These are phyloP conservation scores for Paracoccidioides brasiliensis DNA, from an alignment of 2,329 filamentous ascomycete species.

Conservation along the genomic window DNA sequence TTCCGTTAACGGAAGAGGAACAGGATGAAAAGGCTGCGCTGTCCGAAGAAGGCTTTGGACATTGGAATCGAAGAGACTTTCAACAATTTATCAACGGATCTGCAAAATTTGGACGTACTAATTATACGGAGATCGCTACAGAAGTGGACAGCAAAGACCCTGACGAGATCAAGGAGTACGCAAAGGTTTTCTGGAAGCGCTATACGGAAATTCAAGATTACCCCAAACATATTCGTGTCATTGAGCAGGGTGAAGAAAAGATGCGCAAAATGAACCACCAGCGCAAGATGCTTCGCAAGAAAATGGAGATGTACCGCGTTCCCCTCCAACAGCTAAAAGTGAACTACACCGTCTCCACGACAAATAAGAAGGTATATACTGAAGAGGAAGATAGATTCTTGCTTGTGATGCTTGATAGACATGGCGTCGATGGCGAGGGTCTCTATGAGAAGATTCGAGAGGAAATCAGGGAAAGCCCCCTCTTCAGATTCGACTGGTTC, in stretches of 20 bases:
- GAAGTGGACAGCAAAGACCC: constrained; percentile 86
- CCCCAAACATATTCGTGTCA: constrained; percentile 72
- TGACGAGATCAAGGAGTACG: constrained; percentile 77
- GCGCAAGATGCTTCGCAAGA: constrained; percentile 83
- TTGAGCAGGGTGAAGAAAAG: constrained; percentile 87
- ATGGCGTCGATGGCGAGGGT: constrained; percentile 79
- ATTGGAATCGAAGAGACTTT: constrained; percentile 96
- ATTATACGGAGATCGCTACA: constrained; percentile 70
- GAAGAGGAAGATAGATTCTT: constrained; percentile 96
- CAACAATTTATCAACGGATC: constrained; percentile 96
- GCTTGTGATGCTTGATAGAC: constrained; percentile 81
- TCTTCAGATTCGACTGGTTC: constrained; percentile 99
- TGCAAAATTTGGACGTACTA: constrained; percentile 76
- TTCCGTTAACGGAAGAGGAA: constrained; percentile 78
- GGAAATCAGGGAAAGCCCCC: constrained; percentile 82
- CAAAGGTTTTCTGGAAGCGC: constrained; percentile 91
- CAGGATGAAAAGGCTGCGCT: constrained; percentile 72
- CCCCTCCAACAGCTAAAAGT: constrained; percentile 96
- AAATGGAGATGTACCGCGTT: constrained; percentile 93
- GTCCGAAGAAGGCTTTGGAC: constrained; percentile 71
- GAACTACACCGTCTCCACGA: constrained; percentile 97
- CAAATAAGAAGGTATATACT: constrained; percentile 99
- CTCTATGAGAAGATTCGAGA: constrained; percentile 94
- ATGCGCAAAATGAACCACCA: constrained; percentile 82
- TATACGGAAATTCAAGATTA: constrained; percentile 85